Evolutionary conservation across 1,284 basidiomycete species (phyloP).

Genomic region (Violaceomyces palustris): DNA sequence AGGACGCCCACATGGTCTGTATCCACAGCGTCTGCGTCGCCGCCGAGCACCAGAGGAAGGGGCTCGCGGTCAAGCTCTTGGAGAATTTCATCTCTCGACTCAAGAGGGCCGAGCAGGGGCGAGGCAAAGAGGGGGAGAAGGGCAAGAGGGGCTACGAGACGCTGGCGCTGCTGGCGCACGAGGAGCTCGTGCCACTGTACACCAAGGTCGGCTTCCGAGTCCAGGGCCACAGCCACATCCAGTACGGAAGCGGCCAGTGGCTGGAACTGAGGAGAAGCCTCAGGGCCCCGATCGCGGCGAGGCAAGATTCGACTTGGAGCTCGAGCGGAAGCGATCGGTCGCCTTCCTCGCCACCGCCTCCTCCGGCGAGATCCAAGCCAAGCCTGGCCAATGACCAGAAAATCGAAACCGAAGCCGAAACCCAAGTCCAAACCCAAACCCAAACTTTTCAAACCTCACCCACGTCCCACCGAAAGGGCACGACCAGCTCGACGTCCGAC

Average conservation of each 20-base stretch:
- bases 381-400: no score
- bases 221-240: slow-evolving; percentile 43
- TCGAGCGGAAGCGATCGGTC: no score
- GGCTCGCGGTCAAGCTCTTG: slow-evolving; percentile 35
- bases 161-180: slow-evolving; percentile 40
- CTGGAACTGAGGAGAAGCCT: slow-evolving; percentile 46
- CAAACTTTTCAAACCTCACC: no score
- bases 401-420: no score
- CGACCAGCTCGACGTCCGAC: no score
- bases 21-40: slow-evolving; percentile 46
- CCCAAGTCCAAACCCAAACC: no score
- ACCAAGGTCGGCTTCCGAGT: slow-evolving; percentile 38
- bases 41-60: slow-evolving; percentile 28
- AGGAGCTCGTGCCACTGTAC: slow-evolving; percentile 40
- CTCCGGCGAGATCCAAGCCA: no score
- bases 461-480: no score
- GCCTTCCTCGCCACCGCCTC: no score
- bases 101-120: slow-evolving; percentile 25
- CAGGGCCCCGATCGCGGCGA: slow-evolving; percentile 4
- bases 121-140: slow-evolving; percentile 20
- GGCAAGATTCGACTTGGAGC: neutral
- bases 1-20: slow-evolving; percentile 45
- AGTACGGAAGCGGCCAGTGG: slow-evolving; percentile 41
- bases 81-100: slow-evolving; percentile 33
- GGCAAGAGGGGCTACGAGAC: slow-evolving; percentile 43